A percentile compares a stretch with the other conserved stretches of the same genome.
Evolutionary conservation across 345 rosid species (phyloP).

Genomic region (Hibiscus tridactylites): DNA sequence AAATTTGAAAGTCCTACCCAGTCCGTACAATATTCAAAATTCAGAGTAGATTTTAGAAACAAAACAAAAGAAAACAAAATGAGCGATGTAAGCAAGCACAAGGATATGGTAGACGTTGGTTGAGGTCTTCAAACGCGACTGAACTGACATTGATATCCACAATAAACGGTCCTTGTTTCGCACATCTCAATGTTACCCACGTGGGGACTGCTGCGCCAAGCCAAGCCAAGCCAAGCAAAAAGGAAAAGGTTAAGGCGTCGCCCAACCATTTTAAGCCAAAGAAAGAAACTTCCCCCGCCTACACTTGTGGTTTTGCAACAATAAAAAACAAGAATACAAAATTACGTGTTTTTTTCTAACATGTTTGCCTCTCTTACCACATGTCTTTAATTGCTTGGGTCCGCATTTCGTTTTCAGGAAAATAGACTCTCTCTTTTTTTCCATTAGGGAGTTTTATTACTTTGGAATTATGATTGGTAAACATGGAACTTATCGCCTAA

Average conservation of each 20-base stretch:
- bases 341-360: neutral
- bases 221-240: neutral
- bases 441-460: neutral
- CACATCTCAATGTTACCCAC: neutral
- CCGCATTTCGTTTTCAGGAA: neutral
- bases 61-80: too few relatives aligned
- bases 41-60: neutral
- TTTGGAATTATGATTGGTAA: neutral
- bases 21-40: neutral
- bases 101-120: neutral
- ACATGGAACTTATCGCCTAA: neutral
- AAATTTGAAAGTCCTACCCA: neutral
- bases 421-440: neutral
- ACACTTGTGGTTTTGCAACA: neutral
- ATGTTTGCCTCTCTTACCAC: neutral
- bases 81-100: too few relatives aligned
- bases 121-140: neutral
- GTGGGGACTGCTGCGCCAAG: too few relatives aligned
- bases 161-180: neutral
- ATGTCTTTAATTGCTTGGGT: neutral
- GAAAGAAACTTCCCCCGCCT: neutral
- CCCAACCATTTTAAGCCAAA: neutral
- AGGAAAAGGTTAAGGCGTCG: neutral
- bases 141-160: neutral
- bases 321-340: neutral